These are phyloP conservation scores for Tylopilus plumbeoviolaceoides DNA, from an alignment of 768 basidiomycete genomes.

Conservation along the genomic window DNA sequence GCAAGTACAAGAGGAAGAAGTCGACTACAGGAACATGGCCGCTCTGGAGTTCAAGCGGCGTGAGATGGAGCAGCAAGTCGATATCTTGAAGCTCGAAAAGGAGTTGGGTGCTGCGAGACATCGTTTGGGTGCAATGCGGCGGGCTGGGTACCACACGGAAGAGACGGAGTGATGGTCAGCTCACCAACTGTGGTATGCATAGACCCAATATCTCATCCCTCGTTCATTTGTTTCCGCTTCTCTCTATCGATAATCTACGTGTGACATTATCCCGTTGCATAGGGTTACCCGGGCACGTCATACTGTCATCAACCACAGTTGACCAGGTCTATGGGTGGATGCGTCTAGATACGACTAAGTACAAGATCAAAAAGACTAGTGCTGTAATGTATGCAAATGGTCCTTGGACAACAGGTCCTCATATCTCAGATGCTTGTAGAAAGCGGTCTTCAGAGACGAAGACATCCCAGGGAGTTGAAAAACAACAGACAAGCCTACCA, in stretches of 20 bases:
- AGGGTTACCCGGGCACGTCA: not conserved
- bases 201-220: not conserved
- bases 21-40: conserved; percentile 86
- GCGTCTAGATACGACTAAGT: not conserved
- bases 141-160: conserved; percentile 86
- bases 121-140: conserved; percentile 79
- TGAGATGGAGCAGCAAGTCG: conserved; percentile 99
- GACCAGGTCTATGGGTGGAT: not conserved
- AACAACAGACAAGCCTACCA: not conserved
- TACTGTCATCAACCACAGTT: too few species aligned
- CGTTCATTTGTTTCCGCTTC: conserved; percentile 8
- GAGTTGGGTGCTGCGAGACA: conserved; percentile 86
- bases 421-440: not conserved
- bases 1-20: conserved; percentile 75
- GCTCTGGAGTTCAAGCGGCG: conserved; percentile 92
- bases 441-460: too few species aligned
- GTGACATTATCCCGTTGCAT: conserved; percentile 19
- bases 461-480: too few species aligned
- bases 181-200: not conserved
- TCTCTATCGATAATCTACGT: conserved; percentile 21
- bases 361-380: not conserved
- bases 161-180: conserved; percentile 56
- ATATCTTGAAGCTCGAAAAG: conserved; percentile 94
- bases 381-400: not conserved
- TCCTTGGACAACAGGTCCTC: not conserved